phyloP scores from a whole-genome alignment of 164 flowering plant species.

The Dillenia turbinata region DNA sequence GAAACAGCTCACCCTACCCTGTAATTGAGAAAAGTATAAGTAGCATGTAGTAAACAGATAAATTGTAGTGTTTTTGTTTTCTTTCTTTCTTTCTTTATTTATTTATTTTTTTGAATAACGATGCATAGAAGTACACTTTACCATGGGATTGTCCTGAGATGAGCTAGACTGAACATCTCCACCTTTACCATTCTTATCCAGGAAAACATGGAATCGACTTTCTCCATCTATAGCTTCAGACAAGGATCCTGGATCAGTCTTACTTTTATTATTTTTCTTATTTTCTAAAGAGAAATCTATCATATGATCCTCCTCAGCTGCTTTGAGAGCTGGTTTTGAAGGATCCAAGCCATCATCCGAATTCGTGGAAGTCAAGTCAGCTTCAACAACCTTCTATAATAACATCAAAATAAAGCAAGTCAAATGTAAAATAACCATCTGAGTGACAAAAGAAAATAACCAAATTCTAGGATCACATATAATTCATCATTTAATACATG shows the following conservation, averaged over 20 bases:
- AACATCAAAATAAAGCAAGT: slow-evolving; percentile 14
- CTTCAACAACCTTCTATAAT: slow-evolving; percentile 23
- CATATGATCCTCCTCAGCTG: slow-evolving; percentile 12
- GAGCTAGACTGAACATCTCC: slow-evolving; percentile 9
- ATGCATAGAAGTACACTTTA: not conserved
- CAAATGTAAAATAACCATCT: not conserved
- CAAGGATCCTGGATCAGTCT: slow-evolving; percentile 14
- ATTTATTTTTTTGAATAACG: too few species aligned
- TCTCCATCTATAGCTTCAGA: slow-evolving; percentile 10
- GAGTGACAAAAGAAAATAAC: not conserved
- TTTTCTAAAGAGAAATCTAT: slow-evolving; percentile 6
- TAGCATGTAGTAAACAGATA: not conserved
- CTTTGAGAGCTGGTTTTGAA: slow-evolving; percentile 9
- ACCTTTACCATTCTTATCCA: slow-evolving; percentile 7
- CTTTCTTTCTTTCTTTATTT: too few species aligned
- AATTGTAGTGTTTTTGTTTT: not conserved
- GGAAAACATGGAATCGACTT: slow-evolving; percentile 5
- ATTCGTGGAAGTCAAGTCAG: slow-evolving; percentile 13
- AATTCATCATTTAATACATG: not conserved
- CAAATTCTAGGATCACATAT: not conserved
- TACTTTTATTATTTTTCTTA: slow-evolving; percentile 7
- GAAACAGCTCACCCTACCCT: slow-evolving; percentile 9
- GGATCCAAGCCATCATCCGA: slow-evolving; percentile 15
- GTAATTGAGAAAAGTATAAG: slow-evolving; percentile 16
- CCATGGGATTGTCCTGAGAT: slow-evolving; percentile 10